phyloP scores from a whole-genome alignment of 2,329 filamentous ascomycete species.

The Coleophoma eucalyptorum region DNA sequence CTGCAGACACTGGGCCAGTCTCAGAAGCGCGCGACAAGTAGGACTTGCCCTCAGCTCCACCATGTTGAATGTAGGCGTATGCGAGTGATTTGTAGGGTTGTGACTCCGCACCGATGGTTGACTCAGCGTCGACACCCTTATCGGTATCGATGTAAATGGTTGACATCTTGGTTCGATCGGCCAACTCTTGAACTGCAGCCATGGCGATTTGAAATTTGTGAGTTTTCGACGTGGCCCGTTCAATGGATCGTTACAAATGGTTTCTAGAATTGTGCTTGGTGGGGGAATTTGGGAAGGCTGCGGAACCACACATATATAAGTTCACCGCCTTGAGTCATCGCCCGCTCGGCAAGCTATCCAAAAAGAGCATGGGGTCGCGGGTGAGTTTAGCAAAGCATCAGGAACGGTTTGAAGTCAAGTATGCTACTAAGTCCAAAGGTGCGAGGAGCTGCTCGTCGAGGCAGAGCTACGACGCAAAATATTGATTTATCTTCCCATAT shows the following conservation, averaged over 20 bases:
- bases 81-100: constrained; percentile 80
- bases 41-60: constrained; percentile 48
- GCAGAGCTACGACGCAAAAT: too few relatives aligned
- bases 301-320: too few relatives aligned
- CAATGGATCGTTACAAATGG: background rate
- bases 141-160: constrained; percentile 78
- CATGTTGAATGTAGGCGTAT: constrained; percentile 70
- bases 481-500: too few relatives aligned
- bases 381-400: too few relatives aligned
- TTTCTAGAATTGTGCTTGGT: background rate
- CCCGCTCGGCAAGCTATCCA: too few relatives aligned
- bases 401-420: too few relatives aligned
- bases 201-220: constrained; percentile 17
- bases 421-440: too few relatives aligned
- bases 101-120: constrained; percentile 63
- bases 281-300: too few relatives aligned
- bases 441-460: too few relatives aligned
- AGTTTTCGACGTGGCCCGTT: constrained; percentile 9
- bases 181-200: constrained; percentile 40
- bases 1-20: constrained; percentile 54
- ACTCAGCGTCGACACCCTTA: constrained; percentile 65
- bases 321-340: too few relatives aligned
- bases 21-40: constrained; percentile 69
- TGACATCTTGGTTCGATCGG: constrained; percentile 43
- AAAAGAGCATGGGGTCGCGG: too few relatives aligned